phyloP scores from a whole-genome alignment of 2,329 filamentous ascomycete genomes.

The Verticillium zaregamsianum region DNA sequence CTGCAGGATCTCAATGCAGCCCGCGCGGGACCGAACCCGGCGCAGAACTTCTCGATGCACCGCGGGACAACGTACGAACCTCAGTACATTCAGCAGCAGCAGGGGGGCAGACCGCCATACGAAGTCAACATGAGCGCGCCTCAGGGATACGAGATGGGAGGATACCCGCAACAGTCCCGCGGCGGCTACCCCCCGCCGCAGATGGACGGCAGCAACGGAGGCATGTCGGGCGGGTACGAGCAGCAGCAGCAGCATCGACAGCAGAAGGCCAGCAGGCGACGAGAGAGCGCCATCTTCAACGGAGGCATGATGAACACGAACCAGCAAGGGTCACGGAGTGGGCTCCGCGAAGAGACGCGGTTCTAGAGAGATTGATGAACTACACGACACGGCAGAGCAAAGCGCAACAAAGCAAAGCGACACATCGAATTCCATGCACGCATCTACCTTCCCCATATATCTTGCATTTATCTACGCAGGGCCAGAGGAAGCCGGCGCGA shows the following conservation, averaged over 20 bases:
- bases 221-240: background rate
- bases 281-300: slow-evolving; percentile 59
- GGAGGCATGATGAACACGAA: slow-evolving; percentile 44
- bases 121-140: slow-evolving; percentile 35
- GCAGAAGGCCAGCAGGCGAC: slow-evolving; percentile 40
- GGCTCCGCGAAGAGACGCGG: slow-evolving; percentile 50
- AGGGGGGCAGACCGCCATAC: slow-evolving; percentile 34
- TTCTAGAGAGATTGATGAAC: slow-evolving; percentile 24
- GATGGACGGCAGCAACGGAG: slow-evolving; percentile 24
- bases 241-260: background rate
- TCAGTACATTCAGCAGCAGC: slow-evolving; percentile 33
- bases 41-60: slow-evolving; percentile 21
- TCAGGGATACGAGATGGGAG: slow-evolving; percentile 17
- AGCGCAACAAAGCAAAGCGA: background rate
- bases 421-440: slow-evolving; percentile 7
- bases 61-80: slow-evolving; percentile 39
- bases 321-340: slow-evolving; percentile 48
- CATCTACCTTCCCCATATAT: background rate
- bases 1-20: slow-evolving; percentile 23
- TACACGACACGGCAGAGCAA: background rate
- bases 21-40: slow-evolving; percentile 41
- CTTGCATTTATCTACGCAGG: background rate
- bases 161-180: slow-evolving; percentile 10
- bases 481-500: background rate
- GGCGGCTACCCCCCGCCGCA: slow-evolving; percentile 16